A percentile compares a stretch with the other conserved stretches of the same genome.
Conservation (phyloP, 176 grass and related monocot genomes). For the Dactylis glomerata region DNA sequence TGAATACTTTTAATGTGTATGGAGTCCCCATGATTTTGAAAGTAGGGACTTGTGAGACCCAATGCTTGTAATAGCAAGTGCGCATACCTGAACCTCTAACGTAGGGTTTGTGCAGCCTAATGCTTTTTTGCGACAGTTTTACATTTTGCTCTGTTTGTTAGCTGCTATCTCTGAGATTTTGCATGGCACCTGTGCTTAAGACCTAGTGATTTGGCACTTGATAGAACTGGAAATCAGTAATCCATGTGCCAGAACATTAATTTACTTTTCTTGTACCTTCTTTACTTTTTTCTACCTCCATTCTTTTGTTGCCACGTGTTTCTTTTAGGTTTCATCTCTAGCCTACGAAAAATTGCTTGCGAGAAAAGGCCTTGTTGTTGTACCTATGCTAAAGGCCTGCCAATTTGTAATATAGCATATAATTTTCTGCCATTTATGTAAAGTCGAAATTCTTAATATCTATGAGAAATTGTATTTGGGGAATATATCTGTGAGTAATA, state of each 20-base stretch:
- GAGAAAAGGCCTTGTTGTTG: not conserved
- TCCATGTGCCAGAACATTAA: not conserved
- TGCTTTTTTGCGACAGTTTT: not conserved
- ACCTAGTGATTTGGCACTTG: not conserved
- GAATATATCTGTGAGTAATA: not conserved
- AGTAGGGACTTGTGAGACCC: not conserved
- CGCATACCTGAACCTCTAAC: not conserved
- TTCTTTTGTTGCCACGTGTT: too few species aligned
- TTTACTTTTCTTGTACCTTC: too few species aligned
- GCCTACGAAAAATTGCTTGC: not conserved
- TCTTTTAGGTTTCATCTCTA: too few species aligned
- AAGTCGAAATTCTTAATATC: not conserved
- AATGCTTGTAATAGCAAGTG: not conserved
- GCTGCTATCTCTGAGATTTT: not conserved
- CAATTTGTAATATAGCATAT: not conserved
- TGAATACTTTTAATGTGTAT: not conserved
- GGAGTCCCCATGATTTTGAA: not conserved
- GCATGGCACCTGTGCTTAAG: not conserved
- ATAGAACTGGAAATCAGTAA: not conserved
- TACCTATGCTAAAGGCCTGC: not conserved
- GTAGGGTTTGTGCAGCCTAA: not conserved
- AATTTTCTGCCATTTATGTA: not conserved
- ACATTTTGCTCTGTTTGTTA: not conserved
- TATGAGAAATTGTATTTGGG: not conserved
- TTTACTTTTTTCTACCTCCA: too few species aligned